Conservation (phyloP, 371 early-diverging fungal species). For the Mucor piriformis region DNA sequence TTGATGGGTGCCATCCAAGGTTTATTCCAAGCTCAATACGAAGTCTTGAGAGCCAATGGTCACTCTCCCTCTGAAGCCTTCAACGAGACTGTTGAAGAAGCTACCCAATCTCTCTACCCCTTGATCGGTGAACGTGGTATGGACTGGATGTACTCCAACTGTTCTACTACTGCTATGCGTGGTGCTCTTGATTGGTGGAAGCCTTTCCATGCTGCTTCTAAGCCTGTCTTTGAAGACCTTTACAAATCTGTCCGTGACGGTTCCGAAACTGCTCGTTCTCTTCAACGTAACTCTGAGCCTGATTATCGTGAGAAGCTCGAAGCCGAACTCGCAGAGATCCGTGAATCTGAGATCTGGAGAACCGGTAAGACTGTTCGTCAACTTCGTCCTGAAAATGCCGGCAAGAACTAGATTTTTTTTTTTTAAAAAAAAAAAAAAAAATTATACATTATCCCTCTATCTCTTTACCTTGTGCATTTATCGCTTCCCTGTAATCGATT, state of each 20-base stretch:
- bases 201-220: conserved; percentile 89
- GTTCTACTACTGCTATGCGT: conserved; percentile 94
- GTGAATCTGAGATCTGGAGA: conserved; percentile 64
- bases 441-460: not conserved
- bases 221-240: conserved; percentile 93
- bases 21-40: conserved; percentile 96
- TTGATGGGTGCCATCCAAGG: conserved; percentile 99
- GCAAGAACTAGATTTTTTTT: conserved; percentile 30
- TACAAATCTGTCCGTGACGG: conserved; percentile 90
- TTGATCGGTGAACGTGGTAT: conserved; percentile 96
- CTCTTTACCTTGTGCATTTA: not conserved
- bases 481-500: no score
- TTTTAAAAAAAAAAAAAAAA: not conserved
- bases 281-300: conserved; percentile 86
- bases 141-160: conserved; percentile 97
- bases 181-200: conserved; percentile 98
- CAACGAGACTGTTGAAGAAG: conserved; percentile 99
- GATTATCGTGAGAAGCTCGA: conserved; percentile 94
- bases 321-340: conserved; percentile 86
- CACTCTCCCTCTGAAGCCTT: conserved; percentile 98
- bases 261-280: conserved; percentile 85
- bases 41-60: conserved; percentile 90
- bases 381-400: conserved; percentile 80
- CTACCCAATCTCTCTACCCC: conserved; percentile 97
- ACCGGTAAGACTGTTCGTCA: conserved; percentile 91